Evolutionary conservation across 2,329 filamentous ascomycete genomes (phyloP), one percentile per base, ranked within the genome.

Genomic region (Fulvia fulva): DNA sequence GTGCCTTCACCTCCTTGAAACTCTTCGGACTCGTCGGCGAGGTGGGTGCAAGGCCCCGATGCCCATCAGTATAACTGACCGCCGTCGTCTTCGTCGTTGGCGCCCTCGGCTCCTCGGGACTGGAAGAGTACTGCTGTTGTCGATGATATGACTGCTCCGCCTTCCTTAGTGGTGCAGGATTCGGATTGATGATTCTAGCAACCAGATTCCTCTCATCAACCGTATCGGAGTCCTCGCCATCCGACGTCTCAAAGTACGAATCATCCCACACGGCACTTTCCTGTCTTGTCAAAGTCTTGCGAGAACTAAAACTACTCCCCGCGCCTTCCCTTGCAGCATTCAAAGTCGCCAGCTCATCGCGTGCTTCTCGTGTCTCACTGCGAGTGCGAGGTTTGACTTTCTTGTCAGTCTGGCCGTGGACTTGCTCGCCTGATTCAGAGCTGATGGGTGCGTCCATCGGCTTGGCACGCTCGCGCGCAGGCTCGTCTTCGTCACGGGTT

Each of bases 391-490:
- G 70, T 7, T 73, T 72, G 7, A 76, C 71, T 4, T 68, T 60
- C 19, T 65, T 65, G 32, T 71, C 68, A n/a, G 71, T 73, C 59
- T 80, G 75, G 78, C 62, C 65, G 76, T 44, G 43, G 25, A 71
- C 70, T 26, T 71, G 63, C 43, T 71, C 68, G 11, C 67, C 70
- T 5, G 60, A 57, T 5, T 67, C 58, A 81, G 83, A 0, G 87
- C 85, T 1, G 77, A 78, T 63, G 81, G 77, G 49, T 78, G 74
- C 23, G 83, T 76, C 43, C 79, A 68, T 60, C 2, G 69, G 79
- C 63, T 87, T 84, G 0, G 90, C 90, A 11, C 88, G 83, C 68
- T 96, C 91, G 0, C 75, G 73, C n/a, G 79, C 81, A 44, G 80
- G 76, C 71, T 90, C 87, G 30, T 87, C 75, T 51, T 88, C 84